Base-by-base conservation (phyloP, 208 protist species). In the Trypanosoma caninum region DNA sequence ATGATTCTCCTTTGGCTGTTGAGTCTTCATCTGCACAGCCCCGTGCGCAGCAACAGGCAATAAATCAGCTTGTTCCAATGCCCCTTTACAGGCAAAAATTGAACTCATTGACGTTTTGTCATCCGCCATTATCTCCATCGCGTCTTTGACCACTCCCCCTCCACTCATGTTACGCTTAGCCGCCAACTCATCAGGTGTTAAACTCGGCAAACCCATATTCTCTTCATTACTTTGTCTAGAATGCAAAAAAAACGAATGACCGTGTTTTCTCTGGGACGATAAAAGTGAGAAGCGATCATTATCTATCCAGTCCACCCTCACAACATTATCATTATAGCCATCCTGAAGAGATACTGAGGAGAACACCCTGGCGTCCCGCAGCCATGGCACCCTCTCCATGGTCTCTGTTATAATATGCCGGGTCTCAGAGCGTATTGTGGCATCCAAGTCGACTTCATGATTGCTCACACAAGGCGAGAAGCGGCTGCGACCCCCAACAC, bases 361-460 rank as follows among this genome's bases (percentile, higher is more conserved):
- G 58, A 91, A 91, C 30, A 69, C 81, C 8, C 77, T 79, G 0
- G 81, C 78, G 56, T 91, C 69, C 27, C 71, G 69, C 60, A 91
- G 51, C 84, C 84, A 91, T 30, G 84, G 84, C 22, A 86, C 70
- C 31, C 67, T 55, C 22, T 69, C 72, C 20, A 89, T 56, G 13
- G 79, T 62, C n/a, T 69, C 69, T 8, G 46, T 46, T 18, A 83
- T 50, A 44, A 74, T 67, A 13, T 71, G 34, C 20, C 65, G 67
- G 8, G 69, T 76, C 41, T 47, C 45, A 5, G 69, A 60, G 31
- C 60, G 60, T 14, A 79, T 78, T 3, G 69, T 46, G 25, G 44
- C 60, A 50, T 71, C 62, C 18, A 80, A 41, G 37, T 68, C 63
- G 18, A 73, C 62, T 23, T 55, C 69, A 9, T 53, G 30, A 44